Percentiles rank a stretch among this genome's conserved stretches.
These are phyloP conservation scores for Ceratorhiza oryzae-sativae DNA, from an alignment of 1,284 basidiomycete genomes.

Conservation along the genomic window DNA sequence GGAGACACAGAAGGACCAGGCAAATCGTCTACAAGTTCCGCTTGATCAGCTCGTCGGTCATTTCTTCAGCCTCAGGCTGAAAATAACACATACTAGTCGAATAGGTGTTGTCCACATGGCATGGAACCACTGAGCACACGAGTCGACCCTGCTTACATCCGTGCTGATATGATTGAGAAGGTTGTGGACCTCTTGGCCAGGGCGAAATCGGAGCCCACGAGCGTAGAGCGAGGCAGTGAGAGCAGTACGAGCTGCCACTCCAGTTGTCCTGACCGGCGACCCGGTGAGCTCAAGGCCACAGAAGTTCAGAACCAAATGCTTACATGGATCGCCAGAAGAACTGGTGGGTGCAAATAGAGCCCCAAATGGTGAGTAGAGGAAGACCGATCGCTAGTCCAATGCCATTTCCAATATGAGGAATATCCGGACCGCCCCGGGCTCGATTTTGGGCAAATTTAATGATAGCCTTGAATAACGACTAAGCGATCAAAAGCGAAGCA, in stretches of 20 bases:
- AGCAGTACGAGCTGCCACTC: conserved; percentile 72
- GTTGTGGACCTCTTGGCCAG: conserved; percentile 74
- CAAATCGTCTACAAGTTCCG: conserved; percentile 68
- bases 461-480: conserved; percentile 4
- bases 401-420: conserved; percentile 66
- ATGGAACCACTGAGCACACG: conserved; percentile 80
- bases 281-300: background rate
- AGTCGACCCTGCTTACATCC: conserved; percentile 90
- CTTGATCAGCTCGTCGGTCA: conserved; percentile 47
- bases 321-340: conserved; percentile 78
- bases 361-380: conserved; percentile 65
- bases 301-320: background rate
- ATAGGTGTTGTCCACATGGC: conserved; percentile 80
- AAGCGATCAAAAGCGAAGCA: background rate
- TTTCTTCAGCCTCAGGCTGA: conserved; percentile 52
- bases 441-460: conserved; percentile 27
- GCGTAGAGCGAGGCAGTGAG: conserved; percentile 80
- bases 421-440: background rate
- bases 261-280: conserved; percentile 55
- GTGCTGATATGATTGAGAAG: conserved; percentile 93
- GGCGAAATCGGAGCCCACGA: conserved; percentile 72
- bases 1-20: conserved; percentile 69
- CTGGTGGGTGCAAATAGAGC: conserved; percentile 70
- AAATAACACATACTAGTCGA: conserved; percentile 65
- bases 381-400: conserved; percentile 76